Evolutionary conservation across 164 flowering plant species (phyloP).

Genomic region (Stephania cephalantha): DNA sequence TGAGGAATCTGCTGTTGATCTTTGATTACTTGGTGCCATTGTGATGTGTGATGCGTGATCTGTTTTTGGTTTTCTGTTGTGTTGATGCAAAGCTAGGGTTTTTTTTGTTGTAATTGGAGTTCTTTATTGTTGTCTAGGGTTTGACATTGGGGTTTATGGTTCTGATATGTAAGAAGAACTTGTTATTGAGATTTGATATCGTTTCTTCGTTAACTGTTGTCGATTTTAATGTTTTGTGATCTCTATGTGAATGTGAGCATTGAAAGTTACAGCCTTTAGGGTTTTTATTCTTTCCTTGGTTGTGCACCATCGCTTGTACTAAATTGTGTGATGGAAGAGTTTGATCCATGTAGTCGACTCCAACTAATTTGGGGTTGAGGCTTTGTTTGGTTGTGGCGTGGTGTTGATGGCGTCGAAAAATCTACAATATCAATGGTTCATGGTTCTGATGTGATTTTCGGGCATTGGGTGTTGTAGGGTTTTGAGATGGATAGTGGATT

Average conservation of each 20-base stretch:
- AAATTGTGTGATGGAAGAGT: no score
- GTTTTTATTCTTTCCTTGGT: neutral
- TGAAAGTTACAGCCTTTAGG: no score
- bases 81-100: neutral
- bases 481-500: slow-evolving; percentile 28
- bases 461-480: slow-evolving; percentile 10
- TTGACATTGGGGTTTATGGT: neutral
- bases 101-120: neutral
- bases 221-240: no score
- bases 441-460: neutral
- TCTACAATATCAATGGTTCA: neutral
- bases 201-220: no score
- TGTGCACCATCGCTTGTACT: no score
- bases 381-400: no score
- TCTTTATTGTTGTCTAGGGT: neutral
- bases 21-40: neutral
- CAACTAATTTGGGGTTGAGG: no score
- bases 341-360: no score
- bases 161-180: neutral
- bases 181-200: neutral
- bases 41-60: neutral
- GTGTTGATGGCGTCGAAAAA: no score
- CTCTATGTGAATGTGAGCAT: no score
- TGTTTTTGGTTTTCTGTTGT: neutral
- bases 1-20: neutral